phyloP scores from a whole-genome alignment of 306 rosid species.

The Abrus precatorius region DNA sequence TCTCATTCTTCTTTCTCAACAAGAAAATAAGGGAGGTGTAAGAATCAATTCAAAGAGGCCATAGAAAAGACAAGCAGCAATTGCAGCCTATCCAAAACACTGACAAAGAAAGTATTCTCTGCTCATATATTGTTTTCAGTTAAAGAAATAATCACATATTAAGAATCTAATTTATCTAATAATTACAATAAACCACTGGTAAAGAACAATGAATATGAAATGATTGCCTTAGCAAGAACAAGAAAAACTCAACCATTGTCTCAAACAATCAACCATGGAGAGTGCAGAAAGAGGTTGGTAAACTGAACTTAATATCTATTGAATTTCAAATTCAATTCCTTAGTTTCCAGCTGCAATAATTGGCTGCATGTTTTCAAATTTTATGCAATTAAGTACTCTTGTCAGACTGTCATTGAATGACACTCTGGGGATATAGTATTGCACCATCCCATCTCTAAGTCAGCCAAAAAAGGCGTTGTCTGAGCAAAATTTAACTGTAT shows the following conservation, averaged over 20 bases:
- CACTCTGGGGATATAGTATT: constrained; percentile 9
- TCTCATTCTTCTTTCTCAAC: too few relatives aligned
- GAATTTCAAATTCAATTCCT: constrained; percentile 24
- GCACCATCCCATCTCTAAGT: constrained; percentile 22
- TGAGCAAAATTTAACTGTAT: background rate
- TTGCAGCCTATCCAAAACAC: background rate
- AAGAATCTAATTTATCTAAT: constrained; percentile 12
- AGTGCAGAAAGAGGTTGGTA: background rate
- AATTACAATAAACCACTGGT: constrained; percentile 4
- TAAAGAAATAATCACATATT: constrained; percentile 23
- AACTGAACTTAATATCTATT: background rate
- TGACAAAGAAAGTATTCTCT: constrained; percentile 3
- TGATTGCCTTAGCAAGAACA: background rate
- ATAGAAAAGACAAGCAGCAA: background rate
- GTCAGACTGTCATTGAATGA: constrained; percentile 8
- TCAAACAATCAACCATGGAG: background rate
- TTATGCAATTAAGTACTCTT: background rate
- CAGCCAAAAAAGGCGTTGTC: background rate
- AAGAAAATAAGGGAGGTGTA: background rate
- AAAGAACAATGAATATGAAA: background rate
- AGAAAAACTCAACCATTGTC: background rate
- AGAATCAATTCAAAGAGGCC: constrained; percentile 21
- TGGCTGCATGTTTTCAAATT: background rate
- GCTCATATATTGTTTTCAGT: background rate
- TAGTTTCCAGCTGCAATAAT: constrained; percentile 10